Evolutionary conservation across 176 grass and related monocot genomes (phyloP).

Genomic region (Aegilops speltoides): DNA sequence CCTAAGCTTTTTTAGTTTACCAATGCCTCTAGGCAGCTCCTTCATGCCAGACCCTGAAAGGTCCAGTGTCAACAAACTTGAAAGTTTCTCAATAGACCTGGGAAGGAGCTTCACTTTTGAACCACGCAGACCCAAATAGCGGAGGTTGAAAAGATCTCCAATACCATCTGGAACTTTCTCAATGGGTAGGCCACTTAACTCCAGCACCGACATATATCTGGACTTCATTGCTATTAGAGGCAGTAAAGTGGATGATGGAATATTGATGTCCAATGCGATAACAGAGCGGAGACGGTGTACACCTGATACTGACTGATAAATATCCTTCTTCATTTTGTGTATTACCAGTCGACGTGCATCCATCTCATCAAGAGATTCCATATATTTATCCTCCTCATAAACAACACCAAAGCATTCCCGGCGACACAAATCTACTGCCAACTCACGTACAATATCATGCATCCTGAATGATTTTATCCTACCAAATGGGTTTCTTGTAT

Average conservation of each 20-base stretch:
- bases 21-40: constrained; percentile 1
- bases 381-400: neutral
- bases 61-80: constrained; percentile 21
- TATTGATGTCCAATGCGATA: constrained; percentile 8
- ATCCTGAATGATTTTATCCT: constrained; percentile 6
- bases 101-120: constrained; percentile 40
- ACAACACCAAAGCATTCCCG: constrained; percentile 3
- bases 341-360: constrained; percentile 14
- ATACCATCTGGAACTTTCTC: constrained; percentile 17
- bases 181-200: constrained; percentile 6
- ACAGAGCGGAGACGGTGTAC: constrained; percentile 17
- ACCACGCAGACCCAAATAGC: constrained; percentile 30
- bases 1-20: constrained; percentile 16
- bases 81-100: constrained; percentile 11
- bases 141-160: constrained; percentile 36
- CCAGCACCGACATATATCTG: constrained; percentile 30
- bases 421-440: constrained; percentile 4
- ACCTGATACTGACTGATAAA: neutral
- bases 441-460: constrained; percentile 26
- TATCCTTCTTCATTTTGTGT: neutral
- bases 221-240: neutral
- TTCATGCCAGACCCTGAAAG: neutral
- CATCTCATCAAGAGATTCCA: neutral
- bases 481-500: neutral
- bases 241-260: constrained; percentile 8